These are phyloP conservation scores for Thalassiosira hispida DNA, from an alignment of 352 stramenopile genomes.

Conservation along the genomic window DNA sequence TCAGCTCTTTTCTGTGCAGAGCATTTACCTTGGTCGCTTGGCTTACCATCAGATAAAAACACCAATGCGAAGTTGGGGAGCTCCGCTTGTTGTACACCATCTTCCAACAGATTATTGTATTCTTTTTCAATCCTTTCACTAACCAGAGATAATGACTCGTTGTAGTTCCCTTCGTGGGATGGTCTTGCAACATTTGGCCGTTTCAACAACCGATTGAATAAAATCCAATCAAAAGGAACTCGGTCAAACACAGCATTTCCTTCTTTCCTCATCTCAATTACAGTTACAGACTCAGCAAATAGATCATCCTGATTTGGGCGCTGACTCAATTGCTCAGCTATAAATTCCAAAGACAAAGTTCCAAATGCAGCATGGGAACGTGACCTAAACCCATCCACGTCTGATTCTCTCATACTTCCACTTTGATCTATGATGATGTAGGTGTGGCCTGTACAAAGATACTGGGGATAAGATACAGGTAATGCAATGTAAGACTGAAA, in stretches of 20 bases:
- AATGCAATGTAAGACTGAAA: neutral
- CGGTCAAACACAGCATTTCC: slow-evolving; percentile 38
- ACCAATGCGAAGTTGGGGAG: slow-evolving; percentile 48
- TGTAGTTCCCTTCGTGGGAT: slow-evolving; percentile 56
- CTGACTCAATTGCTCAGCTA: slow-evolving; percentile 59
- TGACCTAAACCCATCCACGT: slow-evolving; percentile 59
- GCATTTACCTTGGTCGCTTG: slow-evolving; percentile 30
- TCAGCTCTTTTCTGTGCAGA: slow-evolving; percentile 13
- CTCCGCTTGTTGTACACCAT: slow-evolving; percentile 50
- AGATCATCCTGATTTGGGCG: slow-evolving; percentile 34
- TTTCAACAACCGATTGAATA: slow-evolving; percentile 64
- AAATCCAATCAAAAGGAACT: slow-evolving; percentile 68
- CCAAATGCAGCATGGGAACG: slow-evolving; percentile 61
- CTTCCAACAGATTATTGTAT: slow-evolving; percentile 7
- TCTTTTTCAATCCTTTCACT: slow-evolving; percentile 33
- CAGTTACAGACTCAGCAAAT: slow-evolving; percentile 53
- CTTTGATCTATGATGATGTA: slow-evolving; percentile 59
- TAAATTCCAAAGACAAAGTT: slow-evolving; percentile 63
- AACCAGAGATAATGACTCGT: slow-evolving; percentile 29
- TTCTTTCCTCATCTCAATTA: slow-evolving; percentile 67
- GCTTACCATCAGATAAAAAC: slow-evolving; percentile 62
- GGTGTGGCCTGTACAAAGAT: slow-evolving; percentile 33
- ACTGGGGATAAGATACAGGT: neutral
- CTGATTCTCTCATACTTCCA: slow-evolving; percentile 56
- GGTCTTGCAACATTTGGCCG: slow-evolving; percentile 31